Evolutionary conservation across 164 flowering plant genomes (phyloP).

Genomic region (Euptelea pleiosperma): DNA sequence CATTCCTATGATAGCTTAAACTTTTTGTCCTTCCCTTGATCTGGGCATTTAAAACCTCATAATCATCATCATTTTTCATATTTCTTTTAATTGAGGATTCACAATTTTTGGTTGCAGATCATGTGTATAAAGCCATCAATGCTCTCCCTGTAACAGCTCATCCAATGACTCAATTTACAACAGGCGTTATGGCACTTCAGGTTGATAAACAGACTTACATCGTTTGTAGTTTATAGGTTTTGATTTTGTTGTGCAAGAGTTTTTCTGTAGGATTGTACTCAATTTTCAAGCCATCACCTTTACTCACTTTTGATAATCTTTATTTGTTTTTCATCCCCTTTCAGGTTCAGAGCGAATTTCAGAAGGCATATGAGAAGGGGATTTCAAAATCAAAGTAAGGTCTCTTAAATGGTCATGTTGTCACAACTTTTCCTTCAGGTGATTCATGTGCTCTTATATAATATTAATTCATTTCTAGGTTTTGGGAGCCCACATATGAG

Average conservation of each 20-base stretch:
- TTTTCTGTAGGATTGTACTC: background rate
- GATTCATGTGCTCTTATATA: background rate
- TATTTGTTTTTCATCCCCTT: conserved; percentile 12
- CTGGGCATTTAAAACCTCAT: background rate
- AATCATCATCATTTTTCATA: background rate
- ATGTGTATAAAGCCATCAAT: conserved; percentile 76
- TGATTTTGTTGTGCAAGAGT: background rate
- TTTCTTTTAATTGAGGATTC: background rate
- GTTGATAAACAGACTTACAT: conserved; percentile 25
- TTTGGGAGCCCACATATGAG: conserved; percentile 95
- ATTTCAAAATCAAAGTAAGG: conserved; percentile 79
- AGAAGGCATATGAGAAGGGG: conserved; percentile 95
- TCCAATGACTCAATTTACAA: conserved; percentile 96
- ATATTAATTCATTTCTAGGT: conserved; percentile 40
- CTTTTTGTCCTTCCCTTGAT: background rate
- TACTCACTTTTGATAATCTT: background rate
- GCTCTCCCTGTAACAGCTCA: conserved; percentile 81
- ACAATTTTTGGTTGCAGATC: conserved; percentile 53
- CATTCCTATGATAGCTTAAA: background rate
- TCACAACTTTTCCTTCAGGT: background rate
- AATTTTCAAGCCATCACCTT: background rate
- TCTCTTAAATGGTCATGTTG: conserved; percentile 1
- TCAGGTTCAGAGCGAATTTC: conserved; percentile 96
- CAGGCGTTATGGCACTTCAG: conserved; percentile 99
- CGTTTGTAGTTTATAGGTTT: background rate